phyloP scores from a whole-genome alignment of 2,329 filamentous ascomycete genomes.

The Aspergillus terreus region DNA sequence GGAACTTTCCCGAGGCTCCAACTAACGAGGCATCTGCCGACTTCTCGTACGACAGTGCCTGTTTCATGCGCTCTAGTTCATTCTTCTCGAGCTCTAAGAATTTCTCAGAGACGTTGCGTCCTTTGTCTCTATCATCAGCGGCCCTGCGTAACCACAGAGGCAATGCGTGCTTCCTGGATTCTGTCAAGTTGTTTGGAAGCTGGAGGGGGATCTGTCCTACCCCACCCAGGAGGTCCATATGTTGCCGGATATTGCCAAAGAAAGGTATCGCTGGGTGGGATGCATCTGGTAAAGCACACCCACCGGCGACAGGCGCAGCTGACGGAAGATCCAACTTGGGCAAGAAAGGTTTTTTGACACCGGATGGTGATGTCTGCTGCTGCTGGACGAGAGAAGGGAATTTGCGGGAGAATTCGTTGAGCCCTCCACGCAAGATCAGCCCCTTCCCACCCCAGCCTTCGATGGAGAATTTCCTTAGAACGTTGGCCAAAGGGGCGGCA shows the following conservation, averaged over 20 bases:
- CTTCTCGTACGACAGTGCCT: constrained; percentile 64
- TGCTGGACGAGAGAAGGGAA: constrained; percentile 53
- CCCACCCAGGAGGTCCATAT: constrained; percentile 89
- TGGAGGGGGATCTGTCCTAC: constrained; percentile 74
- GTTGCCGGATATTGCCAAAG: constrained; percentile 93
- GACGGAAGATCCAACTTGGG: constrained; percentile 51
- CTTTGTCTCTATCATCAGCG: constrained; percentile 64
- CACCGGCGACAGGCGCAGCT: constrained; percentile 78
- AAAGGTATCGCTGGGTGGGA: constrained; percentile 76
- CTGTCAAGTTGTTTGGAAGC: constrained; percentile 52
- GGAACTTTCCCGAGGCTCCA: constrained; percentile 50
- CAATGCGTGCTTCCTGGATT: constrained; percentile 50
- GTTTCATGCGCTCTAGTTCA: constrained; percentile 90
- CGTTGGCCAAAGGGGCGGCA: constrained; percentile 74
- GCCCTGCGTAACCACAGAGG: constrained; percentile 76
- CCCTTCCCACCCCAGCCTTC: constrained; percentile 75
- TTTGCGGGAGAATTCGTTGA: constrained; percentile 65
- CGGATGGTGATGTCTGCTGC: constrained; percentile 25
- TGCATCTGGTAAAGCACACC: constrained; percentile 71
- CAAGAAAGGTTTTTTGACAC: constrained; percentile 47
- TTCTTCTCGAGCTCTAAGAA: constrained; percentile 80
- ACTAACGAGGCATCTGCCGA: constrained; percentile 48
- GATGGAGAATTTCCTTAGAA: constrained; percentile 84
- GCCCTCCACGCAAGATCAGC: constrained; percentile 78
- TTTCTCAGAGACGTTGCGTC: constrained; percentile 74